Evolutionary conservation across 2,329 filamentous ascomycete species (phyloP), one percentile per base, ranked within the genome.

Genomic region (Nemania sp.): DNA sequence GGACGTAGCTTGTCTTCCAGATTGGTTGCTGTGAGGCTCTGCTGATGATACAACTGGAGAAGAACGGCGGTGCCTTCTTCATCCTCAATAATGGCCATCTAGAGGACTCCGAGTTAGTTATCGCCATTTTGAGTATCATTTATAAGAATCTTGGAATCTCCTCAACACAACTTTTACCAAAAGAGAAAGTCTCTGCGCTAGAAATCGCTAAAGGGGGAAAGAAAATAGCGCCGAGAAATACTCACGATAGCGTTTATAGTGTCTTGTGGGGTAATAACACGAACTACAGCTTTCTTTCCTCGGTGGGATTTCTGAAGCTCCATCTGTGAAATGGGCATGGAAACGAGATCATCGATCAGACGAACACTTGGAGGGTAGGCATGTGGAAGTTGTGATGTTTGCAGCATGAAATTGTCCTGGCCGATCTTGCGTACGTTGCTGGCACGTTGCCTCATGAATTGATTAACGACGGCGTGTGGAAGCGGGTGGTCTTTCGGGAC

Each of bases 11-110:
- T 71, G 5, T 82, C 74, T 3, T 79, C 69, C 0, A 73, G 73
- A 2, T 79, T 71, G 0, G 81, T 74, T 1, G 78, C 65, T 1
- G 74, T 66, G 29, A 82, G 80, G 1, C 79, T 76, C 6, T 80
- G 80, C 49, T 84, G 82, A 53, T 85, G 78, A 64, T 83, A 80
- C 0, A 85, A 70, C 64, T 82, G 76, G 1, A 85, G 70, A 22
- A 79, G 8, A 0, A 81, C 60, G 1, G 77, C 78, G 0, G 76
- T 79, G 0, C 75, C 77, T 3, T 73, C 68, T 58, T 83, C 76
- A 61, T 85, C 84, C 43, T 84, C 79, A 0, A 78, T 79, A 35
- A 84, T 72, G 1, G 73, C 73, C 67, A 69, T 72, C n/a, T n/a
- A n/a, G n/a, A n/a, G n/a, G n/a, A n/a, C n/a, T n/a, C n/a, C n/a